phyloP scores from a whole-genome alignment of 331 rosid genomes.

The Phaseolus coccineus region DNA sequence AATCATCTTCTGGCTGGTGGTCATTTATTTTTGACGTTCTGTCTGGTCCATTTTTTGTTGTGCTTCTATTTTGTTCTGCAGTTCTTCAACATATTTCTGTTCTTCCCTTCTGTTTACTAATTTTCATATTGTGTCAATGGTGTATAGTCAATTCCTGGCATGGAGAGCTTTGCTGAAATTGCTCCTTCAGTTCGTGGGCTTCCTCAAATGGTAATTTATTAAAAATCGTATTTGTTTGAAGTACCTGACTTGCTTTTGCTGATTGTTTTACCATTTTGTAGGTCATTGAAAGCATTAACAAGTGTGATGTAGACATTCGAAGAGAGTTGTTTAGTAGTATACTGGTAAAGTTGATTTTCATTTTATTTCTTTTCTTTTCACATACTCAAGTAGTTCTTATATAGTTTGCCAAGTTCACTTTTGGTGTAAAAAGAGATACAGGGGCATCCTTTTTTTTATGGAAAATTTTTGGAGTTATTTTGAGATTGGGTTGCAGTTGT shows the following conservation, averaged over 20 bases:
- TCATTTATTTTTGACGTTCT: not conserved
- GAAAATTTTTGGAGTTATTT: slow-evolving; percentile 4
- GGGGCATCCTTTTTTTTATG: not conserved
- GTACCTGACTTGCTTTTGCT: slow-evolving; percentile 21
- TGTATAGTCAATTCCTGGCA: slow-evolving; percentile 91
- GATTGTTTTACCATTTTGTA: slow-evolving; percentile 50
- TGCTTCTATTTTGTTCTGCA: not conserved
- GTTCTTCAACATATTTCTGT: slow-evolving; percentile 1
- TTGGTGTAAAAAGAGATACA: not conserved
- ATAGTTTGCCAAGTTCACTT: slow-evolving; percentile 19
- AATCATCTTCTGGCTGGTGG: not conserved
- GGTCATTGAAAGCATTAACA: slow-evolving; percentile 96
- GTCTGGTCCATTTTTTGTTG: not conserved
- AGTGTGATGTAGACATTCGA: slow-evolving; percentile 97
- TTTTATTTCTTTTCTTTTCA: slow-evolving; percentile 15
- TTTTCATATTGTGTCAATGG: slow-evolving; percentile 28
- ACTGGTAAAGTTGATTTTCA: slow-evolving; percentile 63
- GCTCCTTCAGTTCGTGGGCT: slow-evolving; percentile 80
- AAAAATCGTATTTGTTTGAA: not conserved
- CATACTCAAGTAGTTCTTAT: slow-evolving; percentile 13
- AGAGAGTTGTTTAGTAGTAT: slow-evolving; percentile 96
- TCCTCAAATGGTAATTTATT: slow-evolving; percentile 83
- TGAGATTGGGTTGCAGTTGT: not conserved
- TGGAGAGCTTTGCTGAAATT: slow-evolving; percentile 80
- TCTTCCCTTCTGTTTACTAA: slow-evolving; percentile 20